phyloP scores from a whole-genome alignment of 495 filamentous ascomycete species.

The Penicillium parvum region DNA sequence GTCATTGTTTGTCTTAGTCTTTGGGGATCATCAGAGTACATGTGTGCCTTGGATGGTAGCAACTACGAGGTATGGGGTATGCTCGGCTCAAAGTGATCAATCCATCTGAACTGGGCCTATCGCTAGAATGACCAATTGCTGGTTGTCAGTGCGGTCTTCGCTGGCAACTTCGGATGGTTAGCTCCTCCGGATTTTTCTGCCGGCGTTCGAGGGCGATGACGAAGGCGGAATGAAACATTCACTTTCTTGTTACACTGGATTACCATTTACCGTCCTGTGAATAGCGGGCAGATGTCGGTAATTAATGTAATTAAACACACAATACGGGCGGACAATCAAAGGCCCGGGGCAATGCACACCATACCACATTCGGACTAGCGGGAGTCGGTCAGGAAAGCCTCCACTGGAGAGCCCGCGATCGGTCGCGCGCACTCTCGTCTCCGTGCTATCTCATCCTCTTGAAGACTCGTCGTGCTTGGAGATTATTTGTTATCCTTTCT shows the following conservation, averaged over 20 bases:
- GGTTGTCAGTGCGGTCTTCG: too few relatives aligned
- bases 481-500: background rate
- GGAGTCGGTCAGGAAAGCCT: slow-evolving; percentile 32
- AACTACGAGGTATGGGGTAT: too few relatives aligned
- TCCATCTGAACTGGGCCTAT: too few relatives aligned
- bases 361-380: slow-evolving; percentile 28
- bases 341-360: slow-evolving; percentile 6
- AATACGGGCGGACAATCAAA: slow-evolving; percentile 7
- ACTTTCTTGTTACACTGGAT: slow-evolving; percentile 2
- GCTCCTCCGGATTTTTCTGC: slow-evolving; percentile 25
- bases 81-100: too few relatives aligned
- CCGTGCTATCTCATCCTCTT: slow-evolving; percentile 6
- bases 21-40: too few relatives aligned
- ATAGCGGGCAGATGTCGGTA: background rate
- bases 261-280: slow-evolving; percentile 1
- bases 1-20: slow-evolving; percentile 1
- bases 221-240: slow-evolving; percentile 24
- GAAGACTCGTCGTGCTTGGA: background rate
- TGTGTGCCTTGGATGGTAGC: too few relatives aligned
- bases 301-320: slow-evolving; percentile 1
- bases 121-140: too few relatives aligned
- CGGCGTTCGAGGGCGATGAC: slow-evolving; percentile 24
- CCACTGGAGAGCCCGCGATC: slow-evolving; percentile 43
- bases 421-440: slow-evolving; percentile 41
- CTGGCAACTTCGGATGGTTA: background rate